Base-by-base conservation (phyloP, 768 basidiomycete species). In the Auricularia auricula-judae region DNA sequence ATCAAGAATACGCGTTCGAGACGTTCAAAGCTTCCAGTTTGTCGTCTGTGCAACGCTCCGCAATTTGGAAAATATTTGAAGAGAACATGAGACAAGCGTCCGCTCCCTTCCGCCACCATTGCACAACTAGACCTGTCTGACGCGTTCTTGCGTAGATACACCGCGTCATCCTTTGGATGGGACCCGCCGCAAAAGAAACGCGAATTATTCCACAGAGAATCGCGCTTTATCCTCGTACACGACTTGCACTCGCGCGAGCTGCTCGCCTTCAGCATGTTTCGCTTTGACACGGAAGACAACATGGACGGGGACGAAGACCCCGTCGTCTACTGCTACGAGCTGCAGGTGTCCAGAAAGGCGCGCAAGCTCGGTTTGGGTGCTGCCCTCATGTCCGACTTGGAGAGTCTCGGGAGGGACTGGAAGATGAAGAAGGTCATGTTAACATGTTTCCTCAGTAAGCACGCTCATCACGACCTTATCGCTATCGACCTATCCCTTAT, bases 241-340 rank as follows among this genome's bases (percentile, higher is more conserved):
- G 56, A 47, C 53, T 39, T 61, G 23, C 23, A 29, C 14, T 56
- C 56, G 5, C 8, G 80, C 33, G 81, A 63, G 3, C 18, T 76
- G 2, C 62, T 74, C 8, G 81, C 77, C 8, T 82, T 76, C 69
- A 67, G 79, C 16, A 83, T 84, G 75, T 91, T 92, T 71, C 83
- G 90, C 1, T 93, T 93, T 65, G 90, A 91, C 64, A 70, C 76
- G 35, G 91, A 93, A 67, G 78, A 83, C 8, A 67, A 67, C 1
- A 63, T 64, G 7, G 65, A 66, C 0, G 72, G 68, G 1, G 67
- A 63, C 2, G 76, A 76, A 3, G 78, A 83, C 65, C 74, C 84
- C 64, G 73, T 89, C 3, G 61, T 90, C 3, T 93, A 93, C 71
- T 92, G 91, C 71, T 93, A 93, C 71, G 91, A 93, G 62, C 74